Base-by-base conservation (phyloP, 805 yeast species). In the Pichia paraexigua region DNA sequence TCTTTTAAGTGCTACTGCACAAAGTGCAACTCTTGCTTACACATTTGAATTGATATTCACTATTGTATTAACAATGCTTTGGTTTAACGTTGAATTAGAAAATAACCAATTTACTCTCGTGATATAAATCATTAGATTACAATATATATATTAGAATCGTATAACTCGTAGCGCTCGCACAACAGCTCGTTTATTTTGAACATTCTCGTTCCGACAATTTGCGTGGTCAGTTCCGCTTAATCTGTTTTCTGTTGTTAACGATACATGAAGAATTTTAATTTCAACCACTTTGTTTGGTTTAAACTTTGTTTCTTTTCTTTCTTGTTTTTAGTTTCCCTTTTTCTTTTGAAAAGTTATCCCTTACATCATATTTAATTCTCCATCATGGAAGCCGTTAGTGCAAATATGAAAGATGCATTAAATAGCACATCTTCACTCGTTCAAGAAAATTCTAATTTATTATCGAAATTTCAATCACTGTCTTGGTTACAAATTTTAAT, bases 401-500 rank as follows among this genome's bases (percentile, higher is more conserved):
- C 49, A 32, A 10, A 39, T 41, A 39, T 30, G 11, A 47, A 47
- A 5, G 41, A 21, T 22, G 25, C 45, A 27, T 24, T 47, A 15
- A 39, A 47, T n/a, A 35, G 20, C 20, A 35, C 39, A 35, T 17
- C 39, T 2, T 35, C 39, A 6, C n/a, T 35, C 18, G 20, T 35
- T 35, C 5, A n/a, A 5, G 47, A 44, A 17, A 32, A 32, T 15
- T 11, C 47, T 1, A 18, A 11, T 18, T 22, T 47, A n/a, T 28
- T 51, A 25, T 18, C 43, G 7, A 43, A 35, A 35, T n/a, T 51
- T 41, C 21, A 40, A 18, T 47, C 51, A 30, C 13, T 51, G 20
- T 69, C 84, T 3, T 82, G 86, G 80, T 72, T 75, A 69, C 80
- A 82, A 63, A 58, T 80, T 43, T 56, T 72, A 20, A 49, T 77